A percentile compares a stretch with the other conserved stretches of the same genome.
phyloP scores from a whole-genome alignment of 768 basidiomycete species.

The Trametes cinnabarina region DNA sequence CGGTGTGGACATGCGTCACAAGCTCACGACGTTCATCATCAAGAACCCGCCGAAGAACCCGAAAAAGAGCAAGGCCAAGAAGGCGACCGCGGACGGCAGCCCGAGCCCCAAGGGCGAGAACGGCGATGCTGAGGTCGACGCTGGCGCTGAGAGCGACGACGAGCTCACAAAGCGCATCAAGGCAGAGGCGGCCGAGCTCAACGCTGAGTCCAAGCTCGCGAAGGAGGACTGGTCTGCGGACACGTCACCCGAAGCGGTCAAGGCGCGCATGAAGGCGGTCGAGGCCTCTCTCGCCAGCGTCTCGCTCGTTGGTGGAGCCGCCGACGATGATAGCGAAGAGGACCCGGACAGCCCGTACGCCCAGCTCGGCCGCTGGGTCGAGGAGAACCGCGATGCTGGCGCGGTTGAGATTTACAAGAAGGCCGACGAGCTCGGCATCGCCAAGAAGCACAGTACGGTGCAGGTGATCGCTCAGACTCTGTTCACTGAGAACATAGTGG shows the following conservation, averaged over 20 bases:
- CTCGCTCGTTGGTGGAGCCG: constrained; percentile 49
- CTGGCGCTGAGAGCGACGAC: constrained; percentile 77
- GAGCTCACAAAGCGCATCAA: constrained; percentile 89
- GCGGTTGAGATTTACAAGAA: constrained; percentile 80
- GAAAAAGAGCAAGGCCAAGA: constrained; percentile 62
- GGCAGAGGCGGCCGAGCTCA: constrained; percentile 79
- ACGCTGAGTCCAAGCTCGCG: constrained; percentile 54
- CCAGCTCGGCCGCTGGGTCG: constrained; percentile 80
- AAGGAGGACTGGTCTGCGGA: constrained; percentile 92
- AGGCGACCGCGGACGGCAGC: constrained; percentile 48
- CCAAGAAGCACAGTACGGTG: constrained; percentile 91
- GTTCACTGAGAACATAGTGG: constrained; percentile 70
- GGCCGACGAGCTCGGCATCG: constrained; percentile 86
- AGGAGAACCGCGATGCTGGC: constrained; percentile 61
- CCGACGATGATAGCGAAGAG: constrained; percentile 86
- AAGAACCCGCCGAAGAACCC: constrained; percentile 94
- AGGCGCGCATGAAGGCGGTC: constrained; percentile 72
- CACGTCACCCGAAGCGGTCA: constrained; percentile 85
- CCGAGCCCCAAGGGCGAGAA: constrained; percentile 37
- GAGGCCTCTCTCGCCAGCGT: constrained; percentile 55
- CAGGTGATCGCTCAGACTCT: constrained; percentile 80
- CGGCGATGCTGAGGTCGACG: constrained; percentile 40
- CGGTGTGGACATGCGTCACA: constrained; percentile 93
- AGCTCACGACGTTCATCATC: constrained; percentile 92
- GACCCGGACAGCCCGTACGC: constrained; percentile 84